phyloP scores from a whole-genome alignment of 441 rosid genomes.

The Theobroma grandiflorum region DNA sequence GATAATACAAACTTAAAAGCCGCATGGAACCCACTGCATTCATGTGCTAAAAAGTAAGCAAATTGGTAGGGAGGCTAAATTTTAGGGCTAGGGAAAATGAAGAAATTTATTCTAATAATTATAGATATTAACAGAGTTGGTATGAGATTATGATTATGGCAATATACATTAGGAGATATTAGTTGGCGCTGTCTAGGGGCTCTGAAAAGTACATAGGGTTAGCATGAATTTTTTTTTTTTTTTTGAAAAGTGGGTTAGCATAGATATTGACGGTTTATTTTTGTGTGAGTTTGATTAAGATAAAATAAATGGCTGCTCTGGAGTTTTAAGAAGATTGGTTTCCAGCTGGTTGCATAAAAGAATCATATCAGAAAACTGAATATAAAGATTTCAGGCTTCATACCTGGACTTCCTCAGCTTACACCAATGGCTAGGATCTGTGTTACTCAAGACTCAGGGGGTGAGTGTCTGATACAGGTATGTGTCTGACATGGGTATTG shows the following conservation, averaged over 20 bases:
- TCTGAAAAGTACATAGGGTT: neutral
- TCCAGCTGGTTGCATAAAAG: neutral
- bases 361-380: too few species aligned
- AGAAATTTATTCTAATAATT: too few species aligned
- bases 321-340: neutral
- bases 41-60: neutral
- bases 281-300: neutral
- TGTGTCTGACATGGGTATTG: too few species aligned
- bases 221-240: too few species aligned
- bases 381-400: too few species aligned
- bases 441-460: too few species aligned
- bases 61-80: neutral
- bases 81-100: neutral
- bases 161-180: neutral
- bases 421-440: too few species aligned
- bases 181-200: neutral
- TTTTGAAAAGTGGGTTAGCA: neutral
- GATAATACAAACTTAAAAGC: neutral
- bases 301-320: neutral
- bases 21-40: neutral
- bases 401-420: too few species aligned
- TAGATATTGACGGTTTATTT: neutral
- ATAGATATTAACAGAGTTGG: neutral
- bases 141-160: neutral
- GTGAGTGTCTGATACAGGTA: too few species aligned